Evolutionary conservation across 345 rosid genomes (phyloP).

Genomic region (Angophora floribunda): DNA sequence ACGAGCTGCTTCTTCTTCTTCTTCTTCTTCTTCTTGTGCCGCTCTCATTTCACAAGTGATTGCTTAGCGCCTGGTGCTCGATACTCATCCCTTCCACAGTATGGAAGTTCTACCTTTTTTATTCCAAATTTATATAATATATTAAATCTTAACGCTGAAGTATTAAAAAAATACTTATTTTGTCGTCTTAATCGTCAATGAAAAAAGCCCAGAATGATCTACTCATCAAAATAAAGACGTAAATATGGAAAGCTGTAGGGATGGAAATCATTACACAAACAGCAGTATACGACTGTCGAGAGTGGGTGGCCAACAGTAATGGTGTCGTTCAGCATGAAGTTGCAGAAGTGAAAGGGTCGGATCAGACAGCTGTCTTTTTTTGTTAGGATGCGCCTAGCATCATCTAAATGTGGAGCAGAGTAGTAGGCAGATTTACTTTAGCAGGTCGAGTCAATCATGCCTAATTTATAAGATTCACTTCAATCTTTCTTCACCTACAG

Average conservation of each 20-base stretch:
- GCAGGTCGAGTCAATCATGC: neutral
- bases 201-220: neutral
- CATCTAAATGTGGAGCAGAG: neutral
- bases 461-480: neutral
- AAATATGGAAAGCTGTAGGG: neutral
- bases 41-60: neutral
- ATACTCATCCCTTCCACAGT: neutral
- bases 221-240: neutral
- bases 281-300: neutral
- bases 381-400: neutral
- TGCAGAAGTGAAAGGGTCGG: neutral
- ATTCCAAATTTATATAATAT: neutral
- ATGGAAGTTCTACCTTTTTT: neutral
- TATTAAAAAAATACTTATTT: neutral
- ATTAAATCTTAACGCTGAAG: neutral
- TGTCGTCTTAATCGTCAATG: neutral
- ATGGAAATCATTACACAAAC: neutral
- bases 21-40: neutral
- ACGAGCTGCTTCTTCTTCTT: neutral
- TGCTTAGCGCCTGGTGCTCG: neutral
- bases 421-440: neutral
- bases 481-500: neutral
- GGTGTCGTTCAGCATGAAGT: no score
- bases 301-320: neutral
- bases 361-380: neutral